Evolutionary conservation across 768 basidiomycete genomes (phyloP), one percentile per base, ranked within the genome.

Genomic region (Lentinus brumalis): DNA sequence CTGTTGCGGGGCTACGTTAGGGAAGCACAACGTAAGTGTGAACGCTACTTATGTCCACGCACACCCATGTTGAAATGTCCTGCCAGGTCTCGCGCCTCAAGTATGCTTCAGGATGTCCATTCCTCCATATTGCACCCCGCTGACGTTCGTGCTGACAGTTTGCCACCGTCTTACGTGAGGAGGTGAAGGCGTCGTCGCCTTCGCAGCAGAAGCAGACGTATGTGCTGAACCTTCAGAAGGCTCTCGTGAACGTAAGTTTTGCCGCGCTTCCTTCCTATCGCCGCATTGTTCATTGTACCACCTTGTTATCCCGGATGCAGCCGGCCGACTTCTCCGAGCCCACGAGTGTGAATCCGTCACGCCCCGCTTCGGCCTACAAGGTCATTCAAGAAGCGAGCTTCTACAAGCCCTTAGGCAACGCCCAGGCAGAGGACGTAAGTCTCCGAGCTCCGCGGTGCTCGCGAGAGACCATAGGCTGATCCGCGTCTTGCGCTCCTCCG

Each of bases 1-100:
- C 57, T 78, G 26, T 66, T 85, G 7, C 72, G 69, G 9, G 83
- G 83, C 18, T 86, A 85, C 64, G 78, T 81, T 14, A 70, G 78
- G 29, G 83, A 86, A 65, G 84, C 78, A 0, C 78, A 83, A 77
- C 73, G 83, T 81, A 50, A 42, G 78, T 75, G 45, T 42, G 7
- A 51, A 78, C 77, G 75, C 11, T 67, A 79, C 41, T 38, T 41
- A 5, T 38, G 16, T 7, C 12, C 21, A 53, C 41, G 15, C 8
- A 10, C 21, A 10, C 29, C 41, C 38, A 31, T 38, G 9, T 35
- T n/a, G 16, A 16, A 15, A 21, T 7, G 2, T 38, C 31, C n/a
- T 38, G 15, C 6, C 31, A 55, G 53, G 53, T 16, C 35, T 55
- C 38, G 40, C 29, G 1, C 53, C 53, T 16, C 53, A 55, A 38